Conservation (phyloP, 768 basidiomycete genomes). For the Auriculariales sp. region DNA sequence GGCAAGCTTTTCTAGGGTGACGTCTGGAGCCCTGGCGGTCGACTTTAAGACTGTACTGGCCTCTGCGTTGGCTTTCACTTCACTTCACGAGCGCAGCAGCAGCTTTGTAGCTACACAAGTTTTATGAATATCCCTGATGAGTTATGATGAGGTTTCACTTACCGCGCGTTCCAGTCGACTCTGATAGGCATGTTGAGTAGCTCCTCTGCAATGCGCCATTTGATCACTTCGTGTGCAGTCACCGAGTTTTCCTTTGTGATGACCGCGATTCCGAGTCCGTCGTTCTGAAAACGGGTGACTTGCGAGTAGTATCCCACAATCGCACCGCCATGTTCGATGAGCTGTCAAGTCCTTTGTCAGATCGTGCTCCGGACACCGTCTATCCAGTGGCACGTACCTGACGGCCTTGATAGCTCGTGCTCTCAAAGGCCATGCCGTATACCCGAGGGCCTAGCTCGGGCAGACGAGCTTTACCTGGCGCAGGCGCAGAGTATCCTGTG, state of each 20-base stretch:
- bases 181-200: not conserved
- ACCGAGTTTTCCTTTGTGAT: not conserved
- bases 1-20: not conserved
- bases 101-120: too few relatives aligned
- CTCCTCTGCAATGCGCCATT: not conserved
- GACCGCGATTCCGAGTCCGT: not conserved
- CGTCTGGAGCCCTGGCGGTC: not conserved
- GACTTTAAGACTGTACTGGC: not conserved
- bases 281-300: not conserved
- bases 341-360: not conserved
- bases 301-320: not conserved
- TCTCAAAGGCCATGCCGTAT: not conserved
- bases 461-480: not conserved
- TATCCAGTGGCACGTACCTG: not conserved
- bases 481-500: not conserved
- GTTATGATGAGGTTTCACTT: not conserved
- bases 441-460: not conserved
- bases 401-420: not conserved
- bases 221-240: not conserved
- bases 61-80: not conserved
- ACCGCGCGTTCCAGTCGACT: not conserved
- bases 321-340: not conserved
- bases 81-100: too few relatives aligned
- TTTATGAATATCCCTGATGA: not conserved
- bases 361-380: too few relatives aligned